A percentile compares a stretch with the other conserved stretches of the same genome.
Evolutionary conservation across 163 green algal species (phyloP).

Genomic region (Prototheca wickerhamii): DNA sequence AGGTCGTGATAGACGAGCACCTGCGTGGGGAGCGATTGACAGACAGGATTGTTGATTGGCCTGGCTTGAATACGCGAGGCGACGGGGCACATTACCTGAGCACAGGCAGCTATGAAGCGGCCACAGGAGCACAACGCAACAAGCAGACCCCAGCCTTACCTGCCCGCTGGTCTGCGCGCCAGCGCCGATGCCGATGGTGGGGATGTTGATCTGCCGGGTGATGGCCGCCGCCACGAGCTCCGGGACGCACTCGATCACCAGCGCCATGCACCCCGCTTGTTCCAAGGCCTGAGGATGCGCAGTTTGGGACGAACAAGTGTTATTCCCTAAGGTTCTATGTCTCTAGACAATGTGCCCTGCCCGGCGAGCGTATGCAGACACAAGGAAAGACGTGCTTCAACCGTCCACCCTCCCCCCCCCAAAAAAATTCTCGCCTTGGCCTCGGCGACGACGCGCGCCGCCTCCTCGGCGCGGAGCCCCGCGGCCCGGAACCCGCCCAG

Average conservation of each 20-base stretch:
- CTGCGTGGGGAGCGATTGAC: constrained; percentile 36
- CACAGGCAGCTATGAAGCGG: not conserved
- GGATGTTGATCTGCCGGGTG: constrained; percentile 72
- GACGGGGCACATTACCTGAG: not conserved
- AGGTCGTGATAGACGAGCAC: constrained; percentile 99
- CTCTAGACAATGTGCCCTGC: too few relatives aligned
- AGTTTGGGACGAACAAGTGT: constrained; percentile 1
- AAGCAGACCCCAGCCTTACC: constrained; percentile 53
- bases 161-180: constrained; percentile 72
- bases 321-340: not conserved
- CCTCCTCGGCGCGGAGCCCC: constrained; percentile 51
- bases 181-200: constrained; percentile 97
- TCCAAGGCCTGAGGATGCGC: constrained; percentile 58
- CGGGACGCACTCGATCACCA: constrained; percentile 96
- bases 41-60: not conserved
- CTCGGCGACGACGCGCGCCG: constrained; percentile 41
- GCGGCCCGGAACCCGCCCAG: constrained; percentile 86
- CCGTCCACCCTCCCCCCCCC: not conserved
- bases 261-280: constrained; percentile 80
- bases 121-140: not conserved
- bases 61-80: too few relatives aligned
- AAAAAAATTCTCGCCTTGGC: constrained; percentile 18
- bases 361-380: too few relatives aligned
- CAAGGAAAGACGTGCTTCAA: too few relatives aligned
- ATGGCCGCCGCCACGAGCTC: constrained; percentile 78